Conservation (phyloP, 495 filamentous ascomycete genomes). For the Thermochaetoides thermophila region DNA sequence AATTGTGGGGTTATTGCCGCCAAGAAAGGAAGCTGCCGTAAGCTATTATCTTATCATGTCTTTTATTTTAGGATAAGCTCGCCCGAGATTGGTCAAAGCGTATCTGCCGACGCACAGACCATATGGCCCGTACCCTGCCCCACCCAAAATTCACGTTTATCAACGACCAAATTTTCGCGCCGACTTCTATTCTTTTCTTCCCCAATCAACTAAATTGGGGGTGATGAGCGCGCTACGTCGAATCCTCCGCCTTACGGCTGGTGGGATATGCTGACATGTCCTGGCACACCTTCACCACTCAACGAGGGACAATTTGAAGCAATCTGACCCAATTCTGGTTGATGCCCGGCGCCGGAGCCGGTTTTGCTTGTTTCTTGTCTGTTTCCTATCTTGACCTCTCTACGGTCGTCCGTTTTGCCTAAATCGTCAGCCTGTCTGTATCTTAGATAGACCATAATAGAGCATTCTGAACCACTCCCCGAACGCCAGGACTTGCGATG, state of each 20-base stretch:
- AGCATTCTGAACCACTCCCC: too few species aligned
- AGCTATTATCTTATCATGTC: too few species aligned
- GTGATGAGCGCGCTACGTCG: constrained; percentile 38
- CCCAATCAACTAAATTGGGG: constrained; percentile 43
- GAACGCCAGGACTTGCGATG: too few species aligned
- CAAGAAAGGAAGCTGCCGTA: too few species aligned
- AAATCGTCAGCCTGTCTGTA: background rate
- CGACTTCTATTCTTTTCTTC: constrained; percentile 16
- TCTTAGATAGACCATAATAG: background rate
- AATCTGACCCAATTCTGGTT: constrained; percentile 39
- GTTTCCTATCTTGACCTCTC: background rate
- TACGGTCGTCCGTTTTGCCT: too few species aligned
- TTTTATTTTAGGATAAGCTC: too few species aligned
- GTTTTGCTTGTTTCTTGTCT: constrained; percentile 4
- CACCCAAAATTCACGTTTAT: constrained; percentile 1
- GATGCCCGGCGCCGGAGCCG: constrained; percentile 15
- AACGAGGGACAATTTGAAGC: constrained; percentile 39
- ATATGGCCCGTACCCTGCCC: too few species aligned
- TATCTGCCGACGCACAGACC: constrained; percentile 1
- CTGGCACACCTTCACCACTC: constrained; percentile 42
- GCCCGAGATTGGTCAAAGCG: too few species aligned
- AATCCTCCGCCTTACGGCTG: constrained; percentile 20
- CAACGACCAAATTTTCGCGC: constrained; percentile 5
- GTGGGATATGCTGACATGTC: constrained; percentile 42
- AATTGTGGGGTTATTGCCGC: too few species aligned